Evolutionary conservation across 2,329 filamentous ascomycete species (phyloP).

Genomic region (Scytalidium sp.): DNA sequence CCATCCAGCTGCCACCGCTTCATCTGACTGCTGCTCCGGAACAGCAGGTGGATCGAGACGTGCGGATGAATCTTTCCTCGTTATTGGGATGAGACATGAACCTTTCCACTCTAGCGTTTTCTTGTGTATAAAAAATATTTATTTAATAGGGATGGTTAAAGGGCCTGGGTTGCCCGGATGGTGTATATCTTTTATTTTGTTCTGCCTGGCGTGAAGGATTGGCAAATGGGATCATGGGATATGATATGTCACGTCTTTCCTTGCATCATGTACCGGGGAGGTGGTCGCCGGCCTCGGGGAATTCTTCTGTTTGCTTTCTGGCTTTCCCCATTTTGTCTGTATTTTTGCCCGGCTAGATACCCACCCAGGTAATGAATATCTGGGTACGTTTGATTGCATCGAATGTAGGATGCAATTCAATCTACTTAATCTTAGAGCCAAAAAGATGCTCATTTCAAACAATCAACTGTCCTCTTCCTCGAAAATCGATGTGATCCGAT

Average conservation of each 20-base stretch:
- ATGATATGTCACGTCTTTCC: not conserved
- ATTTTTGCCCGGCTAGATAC: not conserved
- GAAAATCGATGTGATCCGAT: no score
- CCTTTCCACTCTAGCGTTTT: not conserved
- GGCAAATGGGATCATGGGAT: not conserved
- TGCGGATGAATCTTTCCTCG: slow-evolving; percentile 28
- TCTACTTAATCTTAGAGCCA: no score
- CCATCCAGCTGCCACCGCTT: slow-evolving; percentile 26
- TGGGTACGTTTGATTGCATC: no score
- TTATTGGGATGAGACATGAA: slow-evolving; percentile 18
- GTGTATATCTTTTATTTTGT: not conserved
- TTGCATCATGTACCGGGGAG: no score
- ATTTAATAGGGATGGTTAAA: not conserved
- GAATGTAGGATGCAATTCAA: no score
- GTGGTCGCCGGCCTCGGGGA: not conserved
- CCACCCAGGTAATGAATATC: no score
- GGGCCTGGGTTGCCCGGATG: not conserved
- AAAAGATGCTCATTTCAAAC: no score
- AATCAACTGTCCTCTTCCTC: no score
- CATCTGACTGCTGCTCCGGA: slow-evolving; percentile 11
- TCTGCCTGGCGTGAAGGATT: not conserved
- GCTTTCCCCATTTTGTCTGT: not conserved
- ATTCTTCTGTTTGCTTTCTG: not conserved
- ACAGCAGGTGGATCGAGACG: slow-evolving; percentile 19
- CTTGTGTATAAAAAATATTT: not conserved